Conservation (phyloP, 768 basidiomycete genomes). For the Baorangia bicolor region DNA sequence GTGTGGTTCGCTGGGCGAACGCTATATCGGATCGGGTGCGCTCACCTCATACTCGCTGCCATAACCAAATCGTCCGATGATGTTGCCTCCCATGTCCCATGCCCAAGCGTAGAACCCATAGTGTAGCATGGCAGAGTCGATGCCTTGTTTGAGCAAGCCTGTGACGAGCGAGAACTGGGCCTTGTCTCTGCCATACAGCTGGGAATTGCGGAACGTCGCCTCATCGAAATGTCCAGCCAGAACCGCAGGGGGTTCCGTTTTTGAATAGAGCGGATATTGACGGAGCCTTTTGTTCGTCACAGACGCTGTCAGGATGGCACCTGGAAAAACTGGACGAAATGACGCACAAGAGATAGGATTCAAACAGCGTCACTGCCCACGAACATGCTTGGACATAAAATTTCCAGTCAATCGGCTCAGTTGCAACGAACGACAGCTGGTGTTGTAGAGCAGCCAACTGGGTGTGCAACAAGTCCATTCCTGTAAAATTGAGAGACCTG, state of each 20-base stretch:
- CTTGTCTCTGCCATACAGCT: constrained; percentile 89
- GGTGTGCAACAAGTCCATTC: constrained; percentile 62
- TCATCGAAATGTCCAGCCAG: constrained; percentile 66
- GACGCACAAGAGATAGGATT: constrained; percentile 82
- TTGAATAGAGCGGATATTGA: constrained; percentile 85
- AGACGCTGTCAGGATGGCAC: neutral
- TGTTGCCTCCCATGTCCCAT: constrained; percentile 63
- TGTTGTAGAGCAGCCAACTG: constrained; percentile 57
- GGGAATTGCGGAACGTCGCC: constrained; percentile 83
- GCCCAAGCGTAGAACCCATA: constrained; percentile 81
- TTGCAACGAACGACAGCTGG: constrained; percentile 67
- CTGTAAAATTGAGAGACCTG: neutral
- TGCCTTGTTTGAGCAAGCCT: constrained; percentile 66
- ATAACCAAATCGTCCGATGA: constrained; percentile 56
- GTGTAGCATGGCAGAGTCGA: constrained; percentile 71
- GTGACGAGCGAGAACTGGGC: constrained; percentile 77
- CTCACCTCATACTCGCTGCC: constrained; percentile 70
- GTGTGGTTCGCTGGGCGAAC: neutral
- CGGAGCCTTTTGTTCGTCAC: constrained; percentile 45
- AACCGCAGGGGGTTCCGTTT: constrained; percentile 65
- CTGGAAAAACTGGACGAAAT: neutral
- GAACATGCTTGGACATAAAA: constrained; percentile 75
- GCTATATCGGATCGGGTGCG: neutral
- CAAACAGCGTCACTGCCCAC: constrained; percentile 79
- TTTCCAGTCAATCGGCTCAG: constrained; percentile 78